Conservation (phyloP, 2,329 filamentous ascomycete genomes). For the Keithomyces neogunnii region DNA sequence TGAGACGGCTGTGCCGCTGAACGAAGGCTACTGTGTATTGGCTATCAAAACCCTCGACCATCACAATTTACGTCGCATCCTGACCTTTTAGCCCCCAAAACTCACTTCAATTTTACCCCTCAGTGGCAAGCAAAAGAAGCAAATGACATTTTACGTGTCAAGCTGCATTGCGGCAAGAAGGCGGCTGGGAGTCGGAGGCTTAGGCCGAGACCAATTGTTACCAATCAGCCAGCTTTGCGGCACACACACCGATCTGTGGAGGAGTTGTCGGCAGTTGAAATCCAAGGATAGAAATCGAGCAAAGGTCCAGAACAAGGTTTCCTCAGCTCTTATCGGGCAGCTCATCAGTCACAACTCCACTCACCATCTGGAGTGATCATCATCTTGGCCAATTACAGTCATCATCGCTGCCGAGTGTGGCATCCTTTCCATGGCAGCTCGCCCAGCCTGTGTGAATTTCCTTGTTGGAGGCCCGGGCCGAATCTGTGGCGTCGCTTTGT, state of each 20-base stretch:
- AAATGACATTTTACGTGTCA: no score
- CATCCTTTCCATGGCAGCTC: neutral
- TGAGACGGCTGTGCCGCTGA: neutral
- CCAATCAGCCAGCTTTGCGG: neutral
- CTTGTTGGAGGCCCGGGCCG: neutral
- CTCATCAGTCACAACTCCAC: neutral
- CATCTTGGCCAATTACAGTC: neutral
- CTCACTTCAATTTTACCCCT: neutral
- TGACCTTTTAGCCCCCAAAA: neutral
- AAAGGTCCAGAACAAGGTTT: neutral
- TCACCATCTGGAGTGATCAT: neutral
- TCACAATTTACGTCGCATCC: neutral
- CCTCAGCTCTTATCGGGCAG: neutral
- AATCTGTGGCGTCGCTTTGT: neutral
- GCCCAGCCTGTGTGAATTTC: neutral
- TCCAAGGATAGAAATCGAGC: neutral
- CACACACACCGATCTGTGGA: neutral
- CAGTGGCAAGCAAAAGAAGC: neutral
- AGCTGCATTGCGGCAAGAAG: no score
- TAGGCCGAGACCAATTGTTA: neutral
- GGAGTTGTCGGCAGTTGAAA: neutral
- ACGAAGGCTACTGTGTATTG: neutral
- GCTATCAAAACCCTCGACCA: neutral
- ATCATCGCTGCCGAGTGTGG: neutral
- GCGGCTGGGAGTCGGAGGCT: no score